Evolutionary conservation across 1,284 basidiomycete genomes (phyloP), one percentile per base, ranked within the genome.

Genomic region (Pseudozyma pruni): DNA sequence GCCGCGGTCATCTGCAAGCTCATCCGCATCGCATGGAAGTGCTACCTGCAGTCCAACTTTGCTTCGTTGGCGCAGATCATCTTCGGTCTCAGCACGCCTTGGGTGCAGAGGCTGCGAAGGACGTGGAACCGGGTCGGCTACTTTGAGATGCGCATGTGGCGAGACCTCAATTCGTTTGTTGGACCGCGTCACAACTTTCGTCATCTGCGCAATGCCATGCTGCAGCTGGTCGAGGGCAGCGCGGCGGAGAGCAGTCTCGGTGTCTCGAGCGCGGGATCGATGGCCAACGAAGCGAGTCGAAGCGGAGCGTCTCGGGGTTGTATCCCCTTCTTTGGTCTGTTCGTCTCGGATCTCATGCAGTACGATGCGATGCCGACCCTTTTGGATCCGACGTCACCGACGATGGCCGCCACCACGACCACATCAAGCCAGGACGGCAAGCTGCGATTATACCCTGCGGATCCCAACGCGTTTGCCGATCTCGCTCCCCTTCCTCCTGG

Each of bases 1-100:
- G 87, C 86, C 16, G 78, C 86, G 39, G 84, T 94, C 25, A 87
- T 92, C 52, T 85, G 85, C 62, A 94, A 93, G 84, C 89, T 94
- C 78, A 90, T 95, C 72, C 88, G 91, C 29, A 85, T 95, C 61
- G 92, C 93, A 41, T 93, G 90, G 92, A 92, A 92, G 89, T 89
- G 90, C 52, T 95, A 93, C 81, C 84, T 86, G 39, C 85, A 90
- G 69, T 89, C 87, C 79, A 94, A 91, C 84, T 93, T 91, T 84
- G 89, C 89, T 64, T 89, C 90, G 1, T 81, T 94, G 41, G 89
- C 90, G 1, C 91, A 92, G 40, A 89, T 95, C 66, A 88, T 95
- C 50, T 87, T 89, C 17, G 93, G 90, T 3, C 85, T 96, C 37
- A 87, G 88, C 49, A 89, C 87, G 62, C 88, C 89, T 8, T 90